phyloP scores from a whole-genome alignment of 2,329 filamentous ascomycete genomes.

The Diaporthe sp. region DNA sequence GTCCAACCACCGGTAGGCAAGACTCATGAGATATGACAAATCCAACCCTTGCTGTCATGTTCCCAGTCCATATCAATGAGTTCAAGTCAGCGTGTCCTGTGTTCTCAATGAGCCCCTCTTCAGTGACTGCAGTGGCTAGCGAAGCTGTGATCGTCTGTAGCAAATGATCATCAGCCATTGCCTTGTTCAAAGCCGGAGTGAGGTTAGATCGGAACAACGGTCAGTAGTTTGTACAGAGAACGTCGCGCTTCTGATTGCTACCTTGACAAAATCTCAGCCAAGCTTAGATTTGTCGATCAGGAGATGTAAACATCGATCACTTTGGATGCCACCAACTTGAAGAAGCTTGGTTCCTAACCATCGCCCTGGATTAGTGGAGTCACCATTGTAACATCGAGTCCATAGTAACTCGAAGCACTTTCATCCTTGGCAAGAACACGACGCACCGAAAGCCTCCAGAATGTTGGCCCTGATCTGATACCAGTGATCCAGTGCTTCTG shows the following conservation, averaged over 20 bases:
- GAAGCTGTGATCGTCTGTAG: not conserved
- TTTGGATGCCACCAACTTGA: not conserved
- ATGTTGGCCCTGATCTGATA: constrained; percentile 2
- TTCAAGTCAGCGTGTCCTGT: not conserved
- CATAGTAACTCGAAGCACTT: not conserved
- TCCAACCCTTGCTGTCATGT: not conserved
- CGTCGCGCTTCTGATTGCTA: not conserved
- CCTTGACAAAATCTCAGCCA: not conserved
- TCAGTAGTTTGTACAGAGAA: not conserved
- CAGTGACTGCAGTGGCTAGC: not conserved
- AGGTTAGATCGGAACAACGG: not conserved
- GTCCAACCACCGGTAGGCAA: not conserved
- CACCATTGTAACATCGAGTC: not conserved
- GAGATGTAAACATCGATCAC: not conserved
- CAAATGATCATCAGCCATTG: not conserved
- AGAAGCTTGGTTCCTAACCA: not conserved
- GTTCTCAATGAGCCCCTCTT: not conserved
- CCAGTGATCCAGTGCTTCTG: not conserved
- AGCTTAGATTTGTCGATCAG: not conserved
- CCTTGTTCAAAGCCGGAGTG: not conserved
- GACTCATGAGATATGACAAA: not conserved
- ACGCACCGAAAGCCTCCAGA: not conserved
- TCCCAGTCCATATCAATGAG: not conserved
- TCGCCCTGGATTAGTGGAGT: not conserved
- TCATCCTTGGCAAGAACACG: not conserved